These are phyloP conservation scores for Penicillium lagena DNA, from an alignment of 495 filamentous ascomycete species.

Conservation along the genomic window DNA sequence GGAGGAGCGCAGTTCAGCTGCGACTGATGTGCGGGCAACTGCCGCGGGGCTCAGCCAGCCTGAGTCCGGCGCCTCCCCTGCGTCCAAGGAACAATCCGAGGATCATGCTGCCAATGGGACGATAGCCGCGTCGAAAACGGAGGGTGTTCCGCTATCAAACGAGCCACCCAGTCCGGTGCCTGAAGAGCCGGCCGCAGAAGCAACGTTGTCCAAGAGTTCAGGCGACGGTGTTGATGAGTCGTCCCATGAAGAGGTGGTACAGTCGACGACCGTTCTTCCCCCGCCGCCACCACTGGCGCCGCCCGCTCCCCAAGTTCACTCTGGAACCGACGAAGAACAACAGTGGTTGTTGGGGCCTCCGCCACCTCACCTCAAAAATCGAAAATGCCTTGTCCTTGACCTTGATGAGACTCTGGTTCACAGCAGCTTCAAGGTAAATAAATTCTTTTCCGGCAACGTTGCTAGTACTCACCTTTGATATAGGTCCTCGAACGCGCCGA, in stretches of 20 bases:
- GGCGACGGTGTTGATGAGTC: conserved; percentile 9
- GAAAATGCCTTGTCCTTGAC: conserved; percentile 93
- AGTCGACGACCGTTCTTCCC: conserved; percentile 40
- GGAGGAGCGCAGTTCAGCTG: conserved; percentile 22
- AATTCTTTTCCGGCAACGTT: too few relatives aligned
- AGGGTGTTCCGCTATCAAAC: conserved; percentile 3
- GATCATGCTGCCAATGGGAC: conserved; percentile 3
- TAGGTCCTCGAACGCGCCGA: conserved; percentile 97
- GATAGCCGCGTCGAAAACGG: conserved; percentile 7
- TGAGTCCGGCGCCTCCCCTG: conserved; percentile 2
- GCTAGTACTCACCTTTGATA: conserved; percentile 15
- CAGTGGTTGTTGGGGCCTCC: conserved; percentile 77
- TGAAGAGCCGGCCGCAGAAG: conserved; percentile 7
- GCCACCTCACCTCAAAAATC: conserved; percentile 67
- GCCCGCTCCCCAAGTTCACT: conserved; percentile 20
- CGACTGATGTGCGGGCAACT: conserved; percentile 21
- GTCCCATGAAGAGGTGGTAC: conserved; percentile 22
- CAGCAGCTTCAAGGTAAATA: conserved; percentile 92
- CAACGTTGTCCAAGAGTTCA: conserved; percentile 7
- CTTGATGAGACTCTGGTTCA: conserved; percentile 98
- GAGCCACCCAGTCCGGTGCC: conserved; percentile 2
- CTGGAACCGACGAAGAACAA: conserved; percentile 37
- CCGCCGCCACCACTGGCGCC: conserved; percentile 56
- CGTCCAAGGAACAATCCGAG: conserved; percentile 5
- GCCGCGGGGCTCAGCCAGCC: conserved; percentile 8